These are phyloP conservation scores for Leccinum solheimii DNA, from an alignment of 1,284 basidiomycete genomes.

Conservation along the genomic window DNA sequence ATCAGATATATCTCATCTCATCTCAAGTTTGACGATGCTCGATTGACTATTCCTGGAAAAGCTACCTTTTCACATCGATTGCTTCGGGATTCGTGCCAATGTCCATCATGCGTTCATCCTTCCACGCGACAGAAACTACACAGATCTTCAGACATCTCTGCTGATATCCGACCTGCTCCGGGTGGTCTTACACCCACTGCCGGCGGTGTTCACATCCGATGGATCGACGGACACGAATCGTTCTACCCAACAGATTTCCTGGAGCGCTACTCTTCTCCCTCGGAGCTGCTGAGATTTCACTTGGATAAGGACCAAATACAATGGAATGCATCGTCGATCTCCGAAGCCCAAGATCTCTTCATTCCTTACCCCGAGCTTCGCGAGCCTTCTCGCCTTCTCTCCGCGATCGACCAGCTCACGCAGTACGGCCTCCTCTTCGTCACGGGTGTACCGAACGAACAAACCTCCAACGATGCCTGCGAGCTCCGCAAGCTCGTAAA, in stretches of 20 bases:
- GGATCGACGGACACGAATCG: conserved; percentile 61
- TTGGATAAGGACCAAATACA: conserved; percentile 34
- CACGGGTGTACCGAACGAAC: conserved; percentile 54
- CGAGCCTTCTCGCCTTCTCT: conserved; percentile 44
- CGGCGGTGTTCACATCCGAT: conserved; percentile 51
- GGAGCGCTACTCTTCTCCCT: conserved; percentile 43
- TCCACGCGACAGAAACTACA: conserved; percentile 79
- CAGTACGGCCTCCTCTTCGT: conserved; percentile 60
- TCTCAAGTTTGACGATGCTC: conserved; percentile 13
- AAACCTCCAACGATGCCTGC: conserved; percentile 58
- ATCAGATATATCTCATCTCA: conserved; percentile 11
- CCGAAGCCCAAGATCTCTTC: conserved; percentile 43
- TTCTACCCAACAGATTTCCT: conserved; percentile 53
- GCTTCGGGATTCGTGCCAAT: conserved; percentile 51
- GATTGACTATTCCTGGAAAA: conserved; percentile 30
- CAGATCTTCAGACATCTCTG: conserved; percentile 63
- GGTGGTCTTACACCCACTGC: conserved; percentile 40
- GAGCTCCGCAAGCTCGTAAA: conserved; percentile 66
- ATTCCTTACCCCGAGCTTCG: conserved; percentile 50
- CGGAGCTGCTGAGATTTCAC: conserved; percentile 40
- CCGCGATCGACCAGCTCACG: conserved; percentile 55
- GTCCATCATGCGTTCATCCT: conserved; percentile 62
- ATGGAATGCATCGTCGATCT: conserved; percentile 43
- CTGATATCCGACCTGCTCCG: conserved; percentile 37
- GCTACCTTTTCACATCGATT: conserved; percentile 52